A percentile compares a stretch with the other conserved stretches of the same genome.
Conservation (phyloP, 2,329 filamentous ascomycete species). For the Aspergillus costaricaensis region DNA sequence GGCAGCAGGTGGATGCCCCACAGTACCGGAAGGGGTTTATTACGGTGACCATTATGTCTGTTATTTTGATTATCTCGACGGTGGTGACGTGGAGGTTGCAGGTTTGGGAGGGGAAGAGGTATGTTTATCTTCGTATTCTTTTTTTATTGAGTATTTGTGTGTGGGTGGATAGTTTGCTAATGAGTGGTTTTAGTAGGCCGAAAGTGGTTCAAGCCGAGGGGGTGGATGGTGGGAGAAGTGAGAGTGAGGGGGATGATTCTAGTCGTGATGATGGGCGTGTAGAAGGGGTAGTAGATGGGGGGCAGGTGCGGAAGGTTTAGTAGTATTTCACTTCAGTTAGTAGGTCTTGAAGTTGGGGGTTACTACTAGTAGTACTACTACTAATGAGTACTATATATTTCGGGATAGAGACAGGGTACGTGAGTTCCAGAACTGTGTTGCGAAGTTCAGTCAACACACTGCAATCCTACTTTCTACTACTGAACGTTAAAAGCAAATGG, state of each 20-base stretch:
- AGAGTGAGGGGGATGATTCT: not conserved
- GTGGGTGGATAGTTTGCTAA: not conserved
- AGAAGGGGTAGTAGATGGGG: not conserved
- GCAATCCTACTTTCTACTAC: too few species aligned
- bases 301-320: not conserved
- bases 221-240: not conserved
- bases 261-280: not conserved
- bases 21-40: conserved; percentile 62
- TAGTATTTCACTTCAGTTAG: not conserved
- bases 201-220: not conserved
- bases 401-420: too few species aligned
- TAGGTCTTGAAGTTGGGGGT: too few species aligned
- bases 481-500: too few species aligned
- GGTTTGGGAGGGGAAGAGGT: conserved; percentile 11
- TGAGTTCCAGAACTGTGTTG: too few species aligned
- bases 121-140: not conserved
- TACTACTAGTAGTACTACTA: too few species aligned
- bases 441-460: too few species aligned
- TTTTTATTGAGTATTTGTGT: not conserved
- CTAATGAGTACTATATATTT: too few species aligned
- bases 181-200: not conserved
- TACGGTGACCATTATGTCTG: conserved; percentile 54
- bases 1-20: conserved; percentile 66
- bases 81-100: conserved; percentile 7
- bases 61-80: conserved; percentile 54